Evolutionary conservation across 106 monocot genomes (phyloP).

Genomic region (Dioscorea alata): DNA sequence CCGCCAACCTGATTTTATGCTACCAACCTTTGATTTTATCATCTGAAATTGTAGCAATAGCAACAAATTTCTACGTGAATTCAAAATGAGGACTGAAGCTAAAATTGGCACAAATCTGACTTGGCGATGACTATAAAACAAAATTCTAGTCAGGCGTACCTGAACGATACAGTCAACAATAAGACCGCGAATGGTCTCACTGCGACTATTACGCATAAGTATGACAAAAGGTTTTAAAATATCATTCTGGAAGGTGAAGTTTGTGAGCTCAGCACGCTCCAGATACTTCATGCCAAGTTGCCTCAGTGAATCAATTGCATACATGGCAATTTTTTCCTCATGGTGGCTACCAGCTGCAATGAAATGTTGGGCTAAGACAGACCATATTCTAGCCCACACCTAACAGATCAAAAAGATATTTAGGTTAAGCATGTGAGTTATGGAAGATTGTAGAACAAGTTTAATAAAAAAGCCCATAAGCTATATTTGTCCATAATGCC

Average conservation of each 20-base stretch:
- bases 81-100: too few species aligned
- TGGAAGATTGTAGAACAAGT: too few species aligned
- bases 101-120: too few species aligned
- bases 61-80: slow-evolving; percentile 2
- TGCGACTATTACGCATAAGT: slow-evolving; percentile 90
- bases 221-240: slow-evolving; percentile 98
- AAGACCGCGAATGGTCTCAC: slow-evolving; percentile 67
- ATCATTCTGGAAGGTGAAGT: slow-evolving; percentile 98
- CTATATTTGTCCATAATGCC: too few species aligned
- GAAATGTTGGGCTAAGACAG: slow-evolving; percentile 89
- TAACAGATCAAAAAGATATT: slow-evolving; percentile 3
- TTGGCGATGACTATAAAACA: not conserved
- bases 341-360: slow-evolving; percentile 88
- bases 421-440: too few species aligned
- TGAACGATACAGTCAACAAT: slow-evolving; percentile 99
- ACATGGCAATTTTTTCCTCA: slow-evolving; percentile 94
- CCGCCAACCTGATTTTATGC: slow-evolving; percentile 97
- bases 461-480: too few species aligned
- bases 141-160: slow-evolving; percentile 23
- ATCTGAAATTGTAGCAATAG: slow-evolving; percentile 37
- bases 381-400: slow-evolving; percentile 99
- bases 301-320: slow-evolving; percentile 90
- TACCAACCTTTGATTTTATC: slow-evolving; percentile 93
- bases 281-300: slow-evolving; percentile 99
- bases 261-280: slow-evolving; percentile 87